A percentile compares a stretch with the other conserved stretches of the same genome.
These are phyloP conservation scores for Quercus tomentella DNA, from an alignment of 331 rosid genomes.

Conservation along the genomic window DNA sequence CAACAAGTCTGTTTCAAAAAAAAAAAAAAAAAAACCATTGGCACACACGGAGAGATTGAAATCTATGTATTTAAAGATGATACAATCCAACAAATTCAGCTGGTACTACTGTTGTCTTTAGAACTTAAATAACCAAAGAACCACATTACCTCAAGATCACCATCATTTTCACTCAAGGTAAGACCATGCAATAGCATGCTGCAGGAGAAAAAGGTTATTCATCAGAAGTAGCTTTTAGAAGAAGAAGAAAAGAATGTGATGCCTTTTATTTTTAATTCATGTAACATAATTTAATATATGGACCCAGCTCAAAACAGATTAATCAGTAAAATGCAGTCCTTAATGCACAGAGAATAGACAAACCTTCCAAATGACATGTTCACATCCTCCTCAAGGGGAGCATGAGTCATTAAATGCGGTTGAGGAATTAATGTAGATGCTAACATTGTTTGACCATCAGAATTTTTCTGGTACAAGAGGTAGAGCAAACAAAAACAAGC, in stretches of 20 bases:
- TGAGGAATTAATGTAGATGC: slow-evolving; percentile 93
- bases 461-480: slow-evolving; percentile 59
- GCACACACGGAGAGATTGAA: background rate
- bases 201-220: slow-evolving; percentile 34
- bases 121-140: background rate
- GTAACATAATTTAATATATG: background rate
- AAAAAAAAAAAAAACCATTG: background rate
- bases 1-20: slow-evolving; percentile 61
- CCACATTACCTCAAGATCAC: slow-evolving; percentile 79
- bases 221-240: slow-evolving; percentile 6
- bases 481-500: background rate
- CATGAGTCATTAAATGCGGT: slow-evolving; percentile 65
- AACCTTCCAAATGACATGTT: slow-evolving; percentile 98
- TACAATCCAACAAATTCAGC: slow-evolving; percentile 9
- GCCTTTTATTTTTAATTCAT: slow-evolving; percentile 5
- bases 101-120: background rate
- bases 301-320: slow-evolving; percentile 1
- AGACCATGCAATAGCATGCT: slow-evolving; percentile 88
- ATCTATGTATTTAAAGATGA: slow-evolving; percentile 3
- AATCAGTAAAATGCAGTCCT: slow-evolving; percentile 1
- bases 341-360: slow-evolving; percentile 24
- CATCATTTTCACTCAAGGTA: slow-evolving; percentile 74
- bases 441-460: slow-evolving; percentile 80
- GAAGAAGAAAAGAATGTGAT: slow-evolving; percentile 1
- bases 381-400: slow-evolving; percentile 74